Conservation (phyloP, 148 eudicot genomes). For the Suaeda aralocaspica region DNA sequence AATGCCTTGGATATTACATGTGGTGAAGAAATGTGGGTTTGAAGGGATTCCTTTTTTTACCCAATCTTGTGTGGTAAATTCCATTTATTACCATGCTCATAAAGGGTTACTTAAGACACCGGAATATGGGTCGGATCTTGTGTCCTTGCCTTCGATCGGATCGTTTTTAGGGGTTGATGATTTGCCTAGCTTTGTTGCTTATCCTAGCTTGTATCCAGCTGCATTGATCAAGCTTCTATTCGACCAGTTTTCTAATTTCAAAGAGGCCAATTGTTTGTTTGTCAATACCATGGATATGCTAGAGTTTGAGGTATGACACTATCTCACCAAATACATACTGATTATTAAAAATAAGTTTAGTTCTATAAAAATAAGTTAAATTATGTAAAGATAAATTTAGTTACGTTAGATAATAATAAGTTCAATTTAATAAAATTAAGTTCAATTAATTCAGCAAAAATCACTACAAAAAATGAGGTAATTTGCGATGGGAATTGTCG, state of each 20-base stretch:
- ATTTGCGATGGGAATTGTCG: no score
- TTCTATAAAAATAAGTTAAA: not conserved
- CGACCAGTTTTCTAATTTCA: constrained; percentile 24
- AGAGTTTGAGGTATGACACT: constrained; percentile 30
- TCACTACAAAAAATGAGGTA: no score
- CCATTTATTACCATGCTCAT: constrained; percentile 36
- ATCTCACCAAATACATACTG: constrained; percentile 26
- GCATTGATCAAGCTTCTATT: not conserved
- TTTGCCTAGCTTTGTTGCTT: constrained; percentile 30
- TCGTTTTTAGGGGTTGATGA: constrained; percentile 21
- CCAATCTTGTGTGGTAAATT: constrained; percentile 37
- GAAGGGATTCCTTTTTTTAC: constrained; percentile 48
- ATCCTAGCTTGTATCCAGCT: constrained; percentile 12
- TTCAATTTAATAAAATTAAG: no score
- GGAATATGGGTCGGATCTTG: not conserved
- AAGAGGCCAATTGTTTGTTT: constrained; percentile 20
- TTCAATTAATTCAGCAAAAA: no score
- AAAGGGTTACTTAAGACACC: constrained; percentile 26
- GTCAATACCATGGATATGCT: constrained; percentile 28
- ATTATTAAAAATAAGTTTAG: constrained; percentile 12
- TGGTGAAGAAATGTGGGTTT: constrained; percentile 29
- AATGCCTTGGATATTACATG: constrained; percentile 47
- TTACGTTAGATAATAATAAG: no score
- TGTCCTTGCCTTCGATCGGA: constrained; percentile 24
- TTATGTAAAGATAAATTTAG: not conserved